These are phyloP conservation scores for Datisca glomerata DNA, from an alignment of 306 rosid genomes.

Conservation along the genomic window DNA sequence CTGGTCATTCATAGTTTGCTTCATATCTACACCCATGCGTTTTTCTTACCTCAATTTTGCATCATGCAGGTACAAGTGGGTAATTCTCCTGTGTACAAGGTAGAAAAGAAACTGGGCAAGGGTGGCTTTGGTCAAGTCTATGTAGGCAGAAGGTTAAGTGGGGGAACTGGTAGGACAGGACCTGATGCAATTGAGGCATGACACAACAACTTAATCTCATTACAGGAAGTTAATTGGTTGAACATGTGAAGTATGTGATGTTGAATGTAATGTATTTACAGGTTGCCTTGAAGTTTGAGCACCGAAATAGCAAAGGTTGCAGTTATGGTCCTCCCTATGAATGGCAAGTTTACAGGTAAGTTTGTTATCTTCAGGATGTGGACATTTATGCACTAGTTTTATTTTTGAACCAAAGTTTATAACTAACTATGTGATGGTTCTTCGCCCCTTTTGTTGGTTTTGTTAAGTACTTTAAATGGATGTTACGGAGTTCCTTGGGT, in stretches of 20 bases:
- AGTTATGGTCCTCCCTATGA: slow-evolving; percentile 94
- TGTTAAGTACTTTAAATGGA: slow-evolving; percentile 77
- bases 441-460: slow-evolving; percentile 6
- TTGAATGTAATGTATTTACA: slow-evolving; percentile 19
- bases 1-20: not conserved
- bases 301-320: slow-evolving; percentile 91
- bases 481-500: slow-evolving; percentile 89
- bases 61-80: slow-evolving; percentile 77
- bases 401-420: not conserved
- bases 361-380: slow-evolving; percentile 6
- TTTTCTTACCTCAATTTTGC: not conserved
- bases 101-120: slow-evolving; percentile 87
- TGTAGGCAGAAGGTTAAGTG: slow-evolving; percentile 75
- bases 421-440: slow-evolving; percentile 1
- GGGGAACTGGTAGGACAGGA: slow-evolving; percentile 76
- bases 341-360: slow-evolving; percentile 89
- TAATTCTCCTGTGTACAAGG: slow-evolving; percentile 72
- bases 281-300: slow-evolving; percentile 91
- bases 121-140: slow-evolving; percentile 97
- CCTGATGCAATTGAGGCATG: slow-evolving; percentile 78
- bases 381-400: too few relatives aligned
- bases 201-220: slow-evolving; percentile 14
- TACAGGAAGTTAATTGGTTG: slow-evolving; percentile 7
- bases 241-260: slow-evolving; percentile 9
- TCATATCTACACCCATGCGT: not conserved